Evolutionary conservation across 2,329 filamentous ascomycete genomes (phyloP), one percentile per base, ranked within the genome.

Genomic region (Aspergillus fumigatus): DNA sequence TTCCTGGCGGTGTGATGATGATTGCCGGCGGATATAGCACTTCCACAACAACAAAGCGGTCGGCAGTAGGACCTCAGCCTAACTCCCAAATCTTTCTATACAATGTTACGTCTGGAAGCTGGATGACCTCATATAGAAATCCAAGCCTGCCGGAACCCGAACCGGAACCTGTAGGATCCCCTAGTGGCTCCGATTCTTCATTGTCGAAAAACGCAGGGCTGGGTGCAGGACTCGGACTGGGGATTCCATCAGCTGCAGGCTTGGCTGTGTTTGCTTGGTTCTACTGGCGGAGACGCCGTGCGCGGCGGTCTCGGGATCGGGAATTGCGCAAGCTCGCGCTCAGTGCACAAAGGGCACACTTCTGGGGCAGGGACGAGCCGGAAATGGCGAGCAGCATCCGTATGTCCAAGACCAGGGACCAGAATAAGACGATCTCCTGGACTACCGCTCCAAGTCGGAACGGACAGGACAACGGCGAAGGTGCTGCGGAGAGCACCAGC

Each of bases 191-290:
- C 9, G 60, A 58, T 7, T 58, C 66, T 19, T 71, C 73, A 8
- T 62, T 63, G 9, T 58, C 70, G 8, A 77, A 77, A 59, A 82
- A 80, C 50, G 73, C 87, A 4, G 85, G 86, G 0, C 74, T 90
- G 0, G 86, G 86, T 0, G 73, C 87, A 2, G 88, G 87, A 0
- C 68, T 90, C 1, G 87, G 88, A 1, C 71, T 91, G 1, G 88
- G 86, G 1, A 67, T 88, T 1, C 74, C 82, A 0, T 75, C 82
- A 1, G 65, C 84, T 2, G 59, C 84, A 8, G 70, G 77, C 0
- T 72, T 80, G 0, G 61, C 81, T 2, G 25, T 83, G 1, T 63
- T 82, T 21, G 79, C 73, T 54, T 75, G 82, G 53, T 79, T 80
- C 57, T 83, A 81, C 55, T 77, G 75, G 32, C 76, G 77, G n/a